Evolutionary conservation across 2,329 filamentous ascomycete genomes (phyloP).

Genomic region (Monosporascus cannonballus): DNA sequence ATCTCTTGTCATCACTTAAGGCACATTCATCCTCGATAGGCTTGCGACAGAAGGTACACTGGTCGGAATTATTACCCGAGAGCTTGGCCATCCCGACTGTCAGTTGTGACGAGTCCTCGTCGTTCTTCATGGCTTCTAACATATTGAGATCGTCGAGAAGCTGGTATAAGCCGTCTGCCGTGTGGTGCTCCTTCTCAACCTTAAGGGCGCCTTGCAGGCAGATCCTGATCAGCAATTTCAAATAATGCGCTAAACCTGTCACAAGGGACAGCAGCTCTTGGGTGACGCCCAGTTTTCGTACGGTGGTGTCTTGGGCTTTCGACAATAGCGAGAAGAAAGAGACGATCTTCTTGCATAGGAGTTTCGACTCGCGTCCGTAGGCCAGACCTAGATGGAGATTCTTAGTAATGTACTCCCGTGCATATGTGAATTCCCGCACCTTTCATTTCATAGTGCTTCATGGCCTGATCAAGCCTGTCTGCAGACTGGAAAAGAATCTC

Average conservation of each 20-base stretch:
- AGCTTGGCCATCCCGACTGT: slow-evolving; percentile 60
- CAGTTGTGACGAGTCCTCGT: slow-evolving; percentile 63
- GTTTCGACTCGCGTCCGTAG: slow-evolving; percentile 92
- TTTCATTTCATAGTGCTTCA: slow-evolving; percentile 66
- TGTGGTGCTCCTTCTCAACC: slow-evolving; percentile 76
- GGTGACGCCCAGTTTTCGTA: slow-evolving; percentile 87
- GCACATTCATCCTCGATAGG: slow-evolving; percentile 94
- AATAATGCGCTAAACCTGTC: slow-evolving; percentile 91
- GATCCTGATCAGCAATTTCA: slow-evolving; percentile 95
- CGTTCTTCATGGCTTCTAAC: slow-evolving; percentile 69
- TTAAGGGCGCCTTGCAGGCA: slow-evolving; percentile 90
- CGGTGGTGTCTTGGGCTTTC: slow-evolving; percentile 88
- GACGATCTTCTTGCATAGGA: slow-evolving; percentile 99
- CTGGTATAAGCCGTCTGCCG: slow-evolving; percentile 66
- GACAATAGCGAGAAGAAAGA: slow-evolving; percentile 94
- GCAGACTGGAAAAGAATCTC: slow-evolving; percentile 87
- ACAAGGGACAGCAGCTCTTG: slow-evolving; percentile 97
- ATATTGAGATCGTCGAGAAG: slow-evolving; percentile 81
- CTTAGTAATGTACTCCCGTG: slow-evolving; percentile 11
- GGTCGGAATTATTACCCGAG: slow-evolving; percentile 73
- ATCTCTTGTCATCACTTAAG: slow-evolving; percentile 66
- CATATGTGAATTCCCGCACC: slow-evolving; percentile 42
- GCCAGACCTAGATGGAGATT: slow-evolving; percentile 58
- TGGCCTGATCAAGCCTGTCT: slow-evolving; percentile 73
- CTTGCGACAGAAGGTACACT: slow-evolving; percentile 73